phyloP scores from a whole-genome alignment of 2,329 filamentous ascomycete genomes.

The Apiospora arundinis region DNA sequence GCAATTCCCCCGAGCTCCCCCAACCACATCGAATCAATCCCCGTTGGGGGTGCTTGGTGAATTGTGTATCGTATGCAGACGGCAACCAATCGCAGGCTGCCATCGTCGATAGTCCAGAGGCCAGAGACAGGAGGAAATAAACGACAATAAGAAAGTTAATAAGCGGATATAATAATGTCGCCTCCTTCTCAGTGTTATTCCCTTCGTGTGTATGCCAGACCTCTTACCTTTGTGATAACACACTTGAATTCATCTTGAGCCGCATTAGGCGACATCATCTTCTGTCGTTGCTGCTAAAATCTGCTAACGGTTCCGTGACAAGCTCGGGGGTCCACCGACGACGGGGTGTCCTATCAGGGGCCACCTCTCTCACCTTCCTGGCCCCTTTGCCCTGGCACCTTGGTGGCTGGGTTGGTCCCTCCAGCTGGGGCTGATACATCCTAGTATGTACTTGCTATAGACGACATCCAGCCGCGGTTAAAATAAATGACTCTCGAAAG shows the following conservation, averaged over 20 bases:
- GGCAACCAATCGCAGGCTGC: background rate
- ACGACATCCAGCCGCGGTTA: background rate
- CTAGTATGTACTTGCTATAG: background rate
- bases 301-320: conserved; percentile 14
- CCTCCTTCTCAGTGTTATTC: background rate
- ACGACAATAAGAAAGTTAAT: background rate
- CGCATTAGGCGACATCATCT: conserved; percentile 8
- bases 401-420: background rate
- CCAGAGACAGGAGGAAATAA: background rate
- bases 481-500: background rate
- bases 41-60: background rate
- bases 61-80: background rate
- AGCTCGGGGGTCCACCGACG: background rate
- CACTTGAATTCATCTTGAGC: background rate
- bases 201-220: background rate
- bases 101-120: background rate
- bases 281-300: background rate
- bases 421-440: conserved; percentile 10
- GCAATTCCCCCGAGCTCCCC: conserved; percentile 10
- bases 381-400: background rate
- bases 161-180: background rate
- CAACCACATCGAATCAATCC: background rate
- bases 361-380: background rate
- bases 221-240: background rate
- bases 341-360: background rate